phyloP scores from a whole-genome alignment of 805 yeast genomes.

The Suhomyces sp. region DNA sequence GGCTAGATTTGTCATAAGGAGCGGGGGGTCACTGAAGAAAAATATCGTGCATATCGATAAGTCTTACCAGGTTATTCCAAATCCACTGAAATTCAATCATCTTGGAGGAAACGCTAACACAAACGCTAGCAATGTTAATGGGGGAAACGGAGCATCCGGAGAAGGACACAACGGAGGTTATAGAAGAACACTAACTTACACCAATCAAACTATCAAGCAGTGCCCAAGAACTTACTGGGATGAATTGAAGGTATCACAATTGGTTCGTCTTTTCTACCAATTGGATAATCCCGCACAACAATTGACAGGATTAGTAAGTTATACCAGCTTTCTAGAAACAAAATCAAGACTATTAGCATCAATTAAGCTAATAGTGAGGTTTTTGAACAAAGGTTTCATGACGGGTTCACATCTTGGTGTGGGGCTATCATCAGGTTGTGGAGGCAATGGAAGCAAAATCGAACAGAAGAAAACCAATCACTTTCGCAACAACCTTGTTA shows the following conservation, averaged over 20 bases:
- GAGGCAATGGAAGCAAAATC: conserved; percentile 21
- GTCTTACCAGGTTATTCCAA: conserved; percentile 26
- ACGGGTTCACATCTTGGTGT: conserved; percentile 43
- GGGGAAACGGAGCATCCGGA: conserved; percentile 1
- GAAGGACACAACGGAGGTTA: conserved; percentile 3
- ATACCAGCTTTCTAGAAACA: conserved; percentile 38
- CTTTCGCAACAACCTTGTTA: conserved; percentile 51
- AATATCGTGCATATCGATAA: conserved; percentile 35
- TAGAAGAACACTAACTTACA: conserved; percentile 16
- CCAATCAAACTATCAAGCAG: conserved; percentile 16
- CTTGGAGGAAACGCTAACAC: neutral
- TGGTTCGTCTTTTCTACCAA: conserved; percentile 55
- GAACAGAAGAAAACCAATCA: conserved; percentile 23
- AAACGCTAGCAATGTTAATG: too few relatives aligned
- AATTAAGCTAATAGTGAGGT: conserved; percentile 40
- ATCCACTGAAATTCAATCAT: too few relatives aligned
- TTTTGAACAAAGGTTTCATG: conserved; percentile 47
- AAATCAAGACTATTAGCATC: conserved; percentile 14
- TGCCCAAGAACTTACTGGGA: conserved; percentile 46
- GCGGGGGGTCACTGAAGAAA: conserved; percentile 9
- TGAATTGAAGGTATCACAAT: conserved; percentile 57
- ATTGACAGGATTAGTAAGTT: conserved; percentile 56
- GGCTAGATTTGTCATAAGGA: conserved; percentile 48
- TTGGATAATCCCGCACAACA: conserved; percentile 55
- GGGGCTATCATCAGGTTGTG: conserved; percentile 34